These are phyloP conservation scores for Fusarium equiseti DNA, from an alignment of 2,329 filamentous ascomycete genomes.

Conservation along the genomic window DNA sequence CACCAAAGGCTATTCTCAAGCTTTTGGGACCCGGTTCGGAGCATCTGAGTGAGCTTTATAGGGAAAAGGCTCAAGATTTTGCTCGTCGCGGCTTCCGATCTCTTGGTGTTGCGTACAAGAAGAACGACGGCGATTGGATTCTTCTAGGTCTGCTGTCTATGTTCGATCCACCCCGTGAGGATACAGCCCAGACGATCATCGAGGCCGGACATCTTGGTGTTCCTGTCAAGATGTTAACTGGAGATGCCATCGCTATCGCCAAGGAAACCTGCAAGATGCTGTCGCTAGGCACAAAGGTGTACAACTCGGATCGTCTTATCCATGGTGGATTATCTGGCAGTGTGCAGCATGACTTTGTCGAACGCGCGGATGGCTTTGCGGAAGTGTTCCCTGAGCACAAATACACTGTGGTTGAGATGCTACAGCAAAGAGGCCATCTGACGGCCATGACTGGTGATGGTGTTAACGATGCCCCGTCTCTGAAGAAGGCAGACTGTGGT, in stretches of 20 bases:
- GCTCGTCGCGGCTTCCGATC: slow-evolving; percentile 27
- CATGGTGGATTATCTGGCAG: slow-evolving; percentile 21
- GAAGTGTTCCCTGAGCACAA: slow-evolving; percentile 31
- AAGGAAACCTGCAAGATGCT: slow-evolving; percentile 35
- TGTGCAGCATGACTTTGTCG: slow-evolving; percentile 32
- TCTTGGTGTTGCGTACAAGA: slow-evolving; percentile 33
- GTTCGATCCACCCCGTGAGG: slow-evolving; percentile 28
- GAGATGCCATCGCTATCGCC: slow-evolving; percentile 31
- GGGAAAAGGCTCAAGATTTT: slow-evolving; percentile 32
- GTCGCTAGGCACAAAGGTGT: slow-evolving; percentile 21
- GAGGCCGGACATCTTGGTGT: slow-evolving; percentile 28
- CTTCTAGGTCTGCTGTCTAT: slow-evolving; percentile 24
- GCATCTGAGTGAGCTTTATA: slow-evolving; percentile 6
- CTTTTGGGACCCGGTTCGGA: slow-evolving; percentile 16
- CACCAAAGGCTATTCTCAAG: slow-evolving; percentile 11
- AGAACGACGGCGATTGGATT: slow-evolving; percentile 31
- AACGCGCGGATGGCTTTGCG: slow-evolving; percentile 30
- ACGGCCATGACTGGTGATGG: slow-evolving; percentile 32
- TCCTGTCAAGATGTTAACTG: slow-evolving; percentile 27
- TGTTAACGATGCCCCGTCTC: slow-evolving; percentile 21
- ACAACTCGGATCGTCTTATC: slow-evolving; percentile 24
- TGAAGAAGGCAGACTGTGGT: slow-evolving; percentile 27
- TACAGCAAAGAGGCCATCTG: slow-evolving; percentile 20
- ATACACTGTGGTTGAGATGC: slow-evolving; percentile 29
- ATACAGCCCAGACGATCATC: slow-evolving; percentile 29